These are phyloP conservation scores for Lodderomyces margitis DNA, from an alignment of 1,139 yeast genomes.

Conservation along the genomic window DNA sequence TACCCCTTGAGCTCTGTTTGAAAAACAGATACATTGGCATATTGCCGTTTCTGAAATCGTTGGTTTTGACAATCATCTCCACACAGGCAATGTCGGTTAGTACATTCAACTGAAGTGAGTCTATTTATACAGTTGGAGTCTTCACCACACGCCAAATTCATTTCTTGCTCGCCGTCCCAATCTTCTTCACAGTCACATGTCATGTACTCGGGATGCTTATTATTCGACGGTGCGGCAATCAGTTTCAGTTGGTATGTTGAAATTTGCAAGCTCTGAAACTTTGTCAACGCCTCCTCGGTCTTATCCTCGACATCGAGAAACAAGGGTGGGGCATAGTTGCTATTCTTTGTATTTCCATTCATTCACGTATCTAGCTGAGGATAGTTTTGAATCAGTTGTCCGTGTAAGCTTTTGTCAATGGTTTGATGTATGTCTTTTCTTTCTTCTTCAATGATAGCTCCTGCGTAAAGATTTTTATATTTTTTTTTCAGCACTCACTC, in stretches of 20 bases:
- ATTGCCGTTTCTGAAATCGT: conserved; percentile 74
- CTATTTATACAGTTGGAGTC: conserved; percentile 90
- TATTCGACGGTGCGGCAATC: conserved; percentile 58
- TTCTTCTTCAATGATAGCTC: too few relatives aligned
- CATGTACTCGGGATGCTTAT: conserved; percentile 56
- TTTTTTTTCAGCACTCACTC: too few relatives aligned
- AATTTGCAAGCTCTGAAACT: conserved; percentile 54
- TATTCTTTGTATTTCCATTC: conserved; percentile 1
- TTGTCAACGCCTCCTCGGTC: conserved; percentile 65
- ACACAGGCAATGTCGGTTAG: conserved; percentile 67
- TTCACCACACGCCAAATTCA: conserved; percentile 77
- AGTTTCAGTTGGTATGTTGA: conserved; percentile 60
- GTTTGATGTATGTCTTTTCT: too few relatives aligned
- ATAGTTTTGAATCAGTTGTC: too few relatives aligned
- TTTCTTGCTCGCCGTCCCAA: conserved; percentile 32
- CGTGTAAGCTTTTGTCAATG: too few relatives aligned
- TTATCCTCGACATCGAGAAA: conserved; percentile 54
- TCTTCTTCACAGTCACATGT: conserved; percentile 79
- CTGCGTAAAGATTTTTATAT: too few relatives aligned
- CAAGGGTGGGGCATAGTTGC: conserved; percentile 21
- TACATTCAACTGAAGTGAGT: conserved; percentile 89
- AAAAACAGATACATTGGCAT: conserved; percentile 73
- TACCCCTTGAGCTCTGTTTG: conserved; percentile 83
- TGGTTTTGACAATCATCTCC: conserved; percentile 84
- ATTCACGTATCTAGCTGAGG: neutral